Evolutionary conservation across 2,329 filamentous ascomycete species (phyloP).

Genomic region (Metarhizium brunneum): DNA sequence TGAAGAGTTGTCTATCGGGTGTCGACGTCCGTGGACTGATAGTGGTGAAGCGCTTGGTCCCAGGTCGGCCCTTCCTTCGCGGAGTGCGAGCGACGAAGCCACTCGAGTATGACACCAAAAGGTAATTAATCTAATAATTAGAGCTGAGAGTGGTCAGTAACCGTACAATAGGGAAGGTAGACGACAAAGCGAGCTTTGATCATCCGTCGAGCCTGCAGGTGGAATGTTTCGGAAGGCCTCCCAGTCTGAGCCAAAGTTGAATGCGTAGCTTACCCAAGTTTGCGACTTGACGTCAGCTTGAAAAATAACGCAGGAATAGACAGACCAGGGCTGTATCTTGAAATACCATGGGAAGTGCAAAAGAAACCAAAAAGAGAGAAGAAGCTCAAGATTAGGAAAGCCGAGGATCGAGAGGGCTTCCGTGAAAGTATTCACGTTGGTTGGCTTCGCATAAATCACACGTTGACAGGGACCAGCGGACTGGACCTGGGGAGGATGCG

Average conservation of each 20-base stretch:
- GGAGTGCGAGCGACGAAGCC: neutral
- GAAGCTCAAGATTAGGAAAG: neutral
- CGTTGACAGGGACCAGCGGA: neutral
- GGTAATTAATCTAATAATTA: neutral
- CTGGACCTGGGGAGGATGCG: neutral
- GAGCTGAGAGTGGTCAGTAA: neutral
- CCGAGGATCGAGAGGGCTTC: neutral
- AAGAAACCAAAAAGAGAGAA: neutral
- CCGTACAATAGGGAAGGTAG: neutral
- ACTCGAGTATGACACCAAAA: neutral
- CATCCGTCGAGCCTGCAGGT: neutral
- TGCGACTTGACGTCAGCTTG: neutral
- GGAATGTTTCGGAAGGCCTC: neutral
- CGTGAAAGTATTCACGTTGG: neutral
- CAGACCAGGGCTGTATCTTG: no score
- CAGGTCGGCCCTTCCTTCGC: neutral
- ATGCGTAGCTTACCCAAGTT: neutral
- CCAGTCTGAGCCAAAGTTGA: neutral
- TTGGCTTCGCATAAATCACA: neutral
- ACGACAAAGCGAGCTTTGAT: neutral
- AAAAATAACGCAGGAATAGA: neutral
- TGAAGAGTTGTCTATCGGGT: neutral
- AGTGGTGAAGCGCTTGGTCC: neutral
- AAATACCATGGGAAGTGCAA: neutral
- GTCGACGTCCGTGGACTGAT: neutral